phyloP scores from a whole-genome alignment of 1,284 basidiomycete species.

The Melampsora larici-populina region DNA sequence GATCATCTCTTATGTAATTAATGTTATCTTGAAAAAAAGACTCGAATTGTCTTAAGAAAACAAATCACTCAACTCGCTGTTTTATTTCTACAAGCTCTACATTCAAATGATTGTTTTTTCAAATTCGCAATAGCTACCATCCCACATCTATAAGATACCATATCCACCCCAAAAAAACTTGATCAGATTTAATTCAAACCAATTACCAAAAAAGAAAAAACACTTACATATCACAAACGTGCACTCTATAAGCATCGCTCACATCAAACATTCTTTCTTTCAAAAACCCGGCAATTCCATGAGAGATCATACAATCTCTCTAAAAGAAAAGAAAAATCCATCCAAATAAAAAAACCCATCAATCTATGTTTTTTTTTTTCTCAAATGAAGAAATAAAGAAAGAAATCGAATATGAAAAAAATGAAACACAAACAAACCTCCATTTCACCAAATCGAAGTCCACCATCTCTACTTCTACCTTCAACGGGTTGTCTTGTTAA shows the following conservation, averaged over 20 bases:
- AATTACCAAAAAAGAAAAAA: conserved; percentile 27
- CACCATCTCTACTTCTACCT: conserved; percentile 96
- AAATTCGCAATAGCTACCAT: conserved; percentile 91
- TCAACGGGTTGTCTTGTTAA: conserved; percentile 98
- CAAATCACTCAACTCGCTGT: conserved; percentile 85
- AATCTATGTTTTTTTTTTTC: conserved; percentile 6
- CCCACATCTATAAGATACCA: conserved; percentile 67
- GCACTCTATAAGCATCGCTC: conserved; percentile 89
- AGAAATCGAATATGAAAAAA: background rate
- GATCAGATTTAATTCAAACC: too few species aligned
- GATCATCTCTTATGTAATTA: too few species aligned
- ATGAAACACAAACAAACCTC: conserved; percentile 59
- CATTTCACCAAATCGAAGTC: conserved; percentile 99
- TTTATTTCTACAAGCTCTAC: conserved; percentile 90
- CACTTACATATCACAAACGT: conserved; percentile 90
- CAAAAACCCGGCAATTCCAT: conserved; percentile 96
- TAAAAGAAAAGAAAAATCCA: conserved; percentile 37
- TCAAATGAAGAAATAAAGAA: background rate
- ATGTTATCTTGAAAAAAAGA: too few species aligned
- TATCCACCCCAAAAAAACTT: conserved; percentile 19
- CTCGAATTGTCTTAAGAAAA: too few species aligned
- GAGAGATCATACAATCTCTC: conserved; percentile 99
- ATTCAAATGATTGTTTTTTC: conserved; percentile 62
- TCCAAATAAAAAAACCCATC: too few species aligned
- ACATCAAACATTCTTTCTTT: conserved; percentile 63